Base-by-base conservation (phyloP, 2,329 filamentous ascomycete genomes). In the Chrysoporthe cubensis region DNA sequence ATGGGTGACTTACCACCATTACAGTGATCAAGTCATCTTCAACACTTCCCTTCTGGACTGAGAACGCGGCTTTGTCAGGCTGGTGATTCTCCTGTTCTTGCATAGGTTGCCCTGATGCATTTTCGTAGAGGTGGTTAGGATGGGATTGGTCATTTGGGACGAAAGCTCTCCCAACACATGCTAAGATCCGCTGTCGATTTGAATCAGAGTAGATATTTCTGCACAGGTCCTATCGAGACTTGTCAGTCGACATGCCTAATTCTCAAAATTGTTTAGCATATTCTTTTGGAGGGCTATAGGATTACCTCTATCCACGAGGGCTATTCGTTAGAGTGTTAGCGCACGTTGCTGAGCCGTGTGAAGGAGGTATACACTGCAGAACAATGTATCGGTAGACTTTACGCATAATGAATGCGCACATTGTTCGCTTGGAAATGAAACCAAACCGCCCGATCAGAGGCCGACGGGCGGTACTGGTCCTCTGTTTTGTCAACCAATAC, bases 1-100 rank as follows among this genome's bases (percentile, higher is more conserved):
- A 11, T 21, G 26, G 21, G 32, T 50, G 26, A 62, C 60, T 62
- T 46, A 62, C 42, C 5, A 62, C 60, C 26, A 40, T 52, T 46
- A 50, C 26, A 44, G 46, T 52, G 37, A 40, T 40, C 37, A 9
- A 40, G 5, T 13, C 32, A 11, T 26, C 13, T 43, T 59, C 57
- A 43, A n/a, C 14, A 18, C 21, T 18, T 34, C 34, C 26, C 34
- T 21, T 59, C n/a, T 18, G 18, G n/a, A 18, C 57, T 59, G 40
- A 43, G 44, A 5, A 4, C 18, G n/a, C 21, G 50, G 26, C 37
- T 40, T 40, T 40, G 37, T 40, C 37, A 9, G 37, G 9, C 37
- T 40, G 5, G 37, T 9, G 37, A 40, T 9, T 40, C 37, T 9
- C 37, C 37, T 40, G 5, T 9, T 9, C 37, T 40, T 9, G 6